These are phyloP conservation scores for Boeremia exigua DNA, from an alignment of 2,329 filamentous ascomycete species.

Conservation along the genomic window DNA sequence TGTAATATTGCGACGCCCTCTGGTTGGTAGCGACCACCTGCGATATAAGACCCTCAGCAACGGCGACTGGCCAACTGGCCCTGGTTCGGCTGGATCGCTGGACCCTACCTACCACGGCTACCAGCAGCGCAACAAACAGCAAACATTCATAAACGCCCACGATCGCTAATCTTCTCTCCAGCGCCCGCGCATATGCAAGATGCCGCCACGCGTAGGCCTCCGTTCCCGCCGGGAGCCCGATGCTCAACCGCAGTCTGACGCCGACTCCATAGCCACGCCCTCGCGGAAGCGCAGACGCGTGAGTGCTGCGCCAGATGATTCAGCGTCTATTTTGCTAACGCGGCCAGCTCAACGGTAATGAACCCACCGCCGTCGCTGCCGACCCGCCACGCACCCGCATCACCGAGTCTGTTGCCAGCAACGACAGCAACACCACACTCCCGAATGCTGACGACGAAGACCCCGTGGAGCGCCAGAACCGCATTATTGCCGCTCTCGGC, in stretches of 20 bases:
- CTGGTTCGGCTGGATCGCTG: slow-evolving; percentile 6
- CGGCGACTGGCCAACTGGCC: slow-evolving; percentile 12
- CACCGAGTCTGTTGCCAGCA: slow-evolving; percentile 49
- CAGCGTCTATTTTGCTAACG: slow-evolving; percentile 21
- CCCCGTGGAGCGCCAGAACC: slow-evolving; percentile 46
- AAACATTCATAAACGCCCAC: slow-evolving; percentile 16
- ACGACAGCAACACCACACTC: slow-evolving; percentile 50
- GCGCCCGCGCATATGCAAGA: slow-evolving; percentile 28
- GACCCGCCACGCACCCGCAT: slow-evolving; percentile 39
- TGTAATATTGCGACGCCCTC: not conserved
- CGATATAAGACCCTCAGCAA: slow-evolving; percentile 4
- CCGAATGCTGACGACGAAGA: slow-evolving; percentile 44
- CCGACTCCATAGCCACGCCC: slow-evolving; percentile 56
- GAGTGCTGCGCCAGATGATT: slow-evolving; percentile 28
- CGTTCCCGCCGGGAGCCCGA: slow-evolving; percentile 42
- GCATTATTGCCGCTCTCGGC: slow-evolving; percentile 50
- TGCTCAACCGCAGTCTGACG: slow-evolving; percentile 43
- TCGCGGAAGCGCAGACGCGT: slow-evolving; percentile 56
- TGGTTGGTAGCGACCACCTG: slow-evolving; percentile 6
- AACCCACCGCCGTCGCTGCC: slow-evolving; percentile 26
- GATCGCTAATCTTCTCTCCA: slow-evolving; percentile 26
- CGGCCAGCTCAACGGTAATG: slow-evolving; percentile 44
- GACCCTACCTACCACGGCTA: slow-evolving; percentile 9
- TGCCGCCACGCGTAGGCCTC: slow-evolving; percentile 40
- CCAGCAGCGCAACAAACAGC: slow-evolving; percentile 18